Evolutionary conservation across 108 stramenopile species (phyloP), one percentile per base, ranked within the genome.

Genomic region (Stephanodiscus minutulus): DNA sequence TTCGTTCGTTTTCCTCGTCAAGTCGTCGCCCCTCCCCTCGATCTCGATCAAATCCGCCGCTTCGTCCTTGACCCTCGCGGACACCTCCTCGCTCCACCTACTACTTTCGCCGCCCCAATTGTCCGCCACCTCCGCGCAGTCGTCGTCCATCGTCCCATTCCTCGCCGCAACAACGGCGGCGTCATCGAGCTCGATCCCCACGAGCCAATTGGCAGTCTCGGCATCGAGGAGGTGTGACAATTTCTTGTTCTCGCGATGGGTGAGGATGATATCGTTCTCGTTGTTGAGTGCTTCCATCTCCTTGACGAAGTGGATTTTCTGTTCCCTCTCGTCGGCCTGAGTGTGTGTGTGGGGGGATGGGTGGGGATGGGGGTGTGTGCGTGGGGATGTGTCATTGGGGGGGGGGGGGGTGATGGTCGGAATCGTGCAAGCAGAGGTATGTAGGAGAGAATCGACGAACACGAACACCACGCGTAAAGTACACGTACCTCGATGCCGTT

Each of bases 231-330:
- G 49, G 33, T 52, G 29, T 11, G 72, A 11, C 8, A 48, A 50
- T 31, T 68, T 72, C 44, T 68, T 60, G 37, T 73, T 64, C 48
- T 72, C 78, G 8, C 54, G 48, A 7, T 68, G 59, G 35, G 22
- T 20, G 46, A 79, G 46, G 21, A 73, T 53, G 64, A 56, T 29
- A 50, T 79, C 78, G 33, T 64, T 44, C 29, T 79, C 78, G 39
- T 79, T 41, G 62, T 72, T 72, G 47, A 68, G 50, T 17, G 50
- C 52, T 44, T 79, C 78, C 78, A 79, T 79, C 58, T 79, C 78
- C 18, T 60, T 62, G 25, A 79, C 78, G 50, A 79, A 79, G 8
- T 68, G 68, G 29, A 28, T 54, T 57, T 79, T 79, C 66, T 73
- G 66, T 52, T 46, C 39, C 24, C 48, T 72, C 33, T 79, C 78